Percentiles rank a stretch among this genome's conserved stretches.
These are phyloP conservation scores for Plasmodium gonderi DNA, from an alignment of 169 alveolate genomes.

Conservation along the genomic window DNA sequence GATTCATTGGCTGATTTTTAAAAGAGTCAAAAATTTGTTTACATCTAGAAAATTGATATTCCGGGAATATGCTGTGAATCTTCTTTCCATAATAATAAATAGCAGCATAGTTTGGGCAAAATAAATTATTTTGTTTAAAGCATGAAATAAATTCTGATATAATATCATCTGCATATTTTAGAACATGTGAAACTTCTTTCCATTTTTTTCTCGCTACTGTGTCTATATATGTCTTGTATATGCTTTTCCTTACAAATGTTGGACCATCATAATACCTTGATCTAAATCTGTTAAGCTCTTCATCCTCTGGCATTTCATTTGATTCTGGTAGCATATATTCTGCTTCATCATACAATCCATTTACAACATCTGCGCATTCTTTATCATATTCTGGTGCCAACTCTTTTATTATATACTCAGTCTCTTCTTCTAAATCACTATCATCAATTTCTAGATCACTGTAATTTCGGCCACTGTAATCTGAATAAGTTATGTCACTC, in stretches of 20 bases:
- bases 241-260: not conserved
- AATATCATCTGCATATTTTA: not conserved
- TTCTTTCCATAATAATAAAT: slow-evolving; percentile 10
- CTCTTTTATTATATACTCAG: not conserved
- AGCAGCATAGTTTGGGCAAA: not conserved
- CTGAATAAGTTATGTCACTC: not conserved
- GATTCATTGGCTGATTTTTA: not conserved
- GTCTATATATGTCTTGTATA: not conserved
- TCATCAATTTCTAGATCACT: not conserved
- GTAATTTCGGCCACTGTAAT: not conserved
- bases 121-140: not conserved
- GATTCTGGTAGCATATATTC: slow-evolving; percentile 8
- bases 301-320: slow-evolving; percentile 2
- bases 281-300: not conserved
- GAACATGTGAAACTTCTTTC: not conserved
- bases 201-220: not conserved
- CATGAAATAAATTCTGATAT: not conserved
- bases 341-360: not conserved
- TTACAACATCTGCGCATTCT: slow-evolving; percentile 1
- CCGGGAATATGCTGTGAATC: not conserved
- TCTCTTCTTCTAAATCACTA: not conserved
- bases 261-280: not conserved
- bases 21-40: not conserved
- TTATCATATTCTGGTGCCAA: not conserved
- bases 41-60: not conserved